Evolutionary conservation across 352 stramenopile genomes (phyloP), one percentile per base, ranked within the genome.

Genomic region (Pythium sukuiense): DNA sequence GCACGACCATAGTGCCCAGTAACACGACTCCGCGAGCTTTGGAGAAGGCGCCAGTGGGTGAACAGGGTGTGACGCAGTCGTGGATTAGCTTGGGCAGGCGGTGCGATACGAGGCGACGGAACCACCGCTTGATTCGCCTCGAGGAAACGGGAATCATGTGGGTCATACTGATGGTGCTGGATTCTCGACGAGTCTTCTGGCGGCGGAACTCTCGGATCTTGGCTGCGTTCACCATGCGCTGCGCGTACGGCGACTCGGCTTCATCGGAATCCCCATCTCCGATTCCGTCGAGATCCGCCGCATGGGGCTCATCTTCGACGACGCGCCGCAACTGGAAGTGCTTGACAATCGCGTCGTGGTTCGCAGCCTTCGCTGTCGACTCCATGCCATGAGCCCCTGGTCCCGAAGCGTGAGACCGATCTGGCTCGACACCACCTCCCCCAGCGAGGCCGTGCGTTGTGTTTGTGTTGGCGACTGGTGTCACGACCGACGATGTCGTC

Each of bases 181-280:
- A 71, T 9, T 65, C 63, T 12, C 49, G 63, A 18, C 63, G 63
- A 37, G 48, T 70, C 16, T 61, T 60, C 16, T 50, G 43, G 30
- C 58, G 57, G 4, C 65, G 59, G 46, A 72, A 72, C 26, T 72
- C 65, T 41, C 59, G 65, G 30, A 72, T 72, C 27, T 63, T 67
- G 16, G 66, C 66, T 29, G 60, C 66, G 6, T 69, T 65, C n/a
- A 73, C 57, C 59, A 72, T 67, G 4, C 65, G 65, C 55, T 72
- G 59, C 3, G 59, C 54, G 37, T 65, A 61, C 2, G 55, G 58
- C 14, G 58, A 60, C 37, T 27, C 45, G 0, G 6, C 8, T 11
- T 62, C 65, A 14, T 60, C 55, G 14, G 57, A 50, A 9, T 35
- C 18, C 7, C 54, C 43, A 35, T 45, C 64, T 11, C 29, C 54